phyloP scores from a whole-genome alignment of 352 stramenopile genomes.

The Salisapilia sapeloensis region DNA sequence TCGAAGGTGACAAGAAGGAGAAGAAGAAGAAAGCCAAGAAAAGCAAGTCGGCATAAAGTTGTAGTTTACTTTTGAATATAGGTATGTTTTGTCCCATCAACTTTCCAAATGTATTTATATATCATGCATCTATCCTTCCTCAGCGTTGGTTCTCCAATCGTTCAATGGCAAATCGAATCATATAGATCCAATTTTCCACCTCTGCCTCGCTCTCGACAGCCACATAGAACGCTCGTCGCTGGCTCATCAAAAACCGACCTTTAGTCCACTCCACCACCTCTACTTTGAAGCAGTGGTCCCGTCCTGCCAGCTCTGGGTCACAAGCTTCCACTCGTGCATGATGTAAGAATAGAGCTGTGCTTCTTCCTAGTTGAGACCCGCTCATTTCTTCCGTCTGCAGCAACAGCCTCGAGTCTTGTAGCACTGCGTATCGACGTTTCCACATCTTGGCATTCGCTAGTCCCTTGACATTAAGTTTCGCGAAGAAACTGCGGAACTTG shows the following conservation, averaged over 20 bases:
- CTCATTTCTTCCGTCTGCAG: constrained; percentile 51
- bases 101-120: no score
- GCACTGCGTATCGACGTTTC: constrained; percentile 70
- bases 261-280: constrained; percentile 74
- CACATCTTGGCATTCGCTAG: constrained; percentile 39
- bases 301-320: constrained; percentile 44
- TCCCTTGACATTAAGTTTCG: constrained; percentile 51
- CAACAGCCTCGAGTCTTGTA: constrained; percentile 44
- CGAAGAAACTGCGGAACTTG: constrained; percentile 64
- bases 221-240: constrained; percentile 54
- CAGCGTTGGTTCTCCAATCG: constrained; percentile 42
- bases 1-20: not conserved
- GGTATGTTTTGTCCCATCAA: no score
- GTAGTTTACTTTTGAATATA: no score
- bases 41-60: no score
- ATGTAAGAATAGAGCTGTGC: constrained; percentile 52
- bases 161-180: constrained; percentile 76
- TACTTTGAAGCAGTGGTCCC: constrained; percentile 75
- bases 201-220: constrained; percentile 56
- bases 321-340: constrained; percentile 56
- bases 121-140: not conserved
- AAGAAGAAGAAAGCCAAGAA: not conserved
- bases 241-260: constrained; percentile 34
- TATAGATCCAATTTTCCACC: constrained; percentile 71
- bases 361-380: constrained; percentile 14